These are phyloP conservation scores for Stramenopiles sp. DNA, from an alignment of 352 stramenopile species.

Conservation along the genomic window DNA sequence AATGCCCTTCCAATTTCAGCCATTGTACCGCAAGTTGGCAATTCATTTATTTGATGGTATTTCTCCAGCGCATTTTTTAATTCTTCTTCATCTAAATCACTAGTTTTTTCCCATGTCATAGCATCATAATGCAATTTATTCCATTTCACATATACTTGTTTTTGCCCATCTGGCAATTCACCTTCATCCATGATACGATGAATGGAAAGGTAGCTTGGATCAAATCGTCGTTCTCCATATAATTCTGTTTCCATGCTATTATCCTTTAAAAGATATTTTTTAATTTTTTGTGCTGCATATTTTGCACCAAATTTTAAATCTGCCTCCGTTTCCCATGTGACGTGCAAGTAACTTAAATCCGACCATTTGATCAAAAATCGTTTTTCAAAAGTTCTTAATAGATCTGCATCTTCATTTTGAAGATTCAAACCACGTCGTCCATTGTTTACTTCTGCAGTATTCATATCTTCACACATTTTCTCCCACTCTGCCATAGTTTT, in stretches of 20 bases:
- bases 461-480: conserved; percentile 42
- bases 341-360: conserved; percentile 76
- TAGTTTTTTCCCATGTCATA: conserved; percentile 89
- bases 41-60: conserved; percentile 50
- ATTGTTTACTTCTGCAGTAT: conserved; percentile 43
- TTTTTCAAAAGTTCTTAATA: neutral
- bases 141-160: conserved; percentile 88
- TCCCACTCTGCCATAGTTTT: conserved; percentile 29
- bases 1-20: neutral
- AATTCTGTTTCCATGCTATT: neutral
- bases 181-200: neutral
- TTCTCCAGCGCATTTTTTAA: neutral
- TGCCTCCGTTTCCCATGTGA: conserved; percentile 74
- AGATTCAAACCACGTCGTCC: conserved; percentile 18
- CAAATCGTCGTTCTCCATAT: neutral
- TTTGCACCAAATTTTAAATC: neutral
- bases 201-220: neutral
- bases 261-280: neutral
- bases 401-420: conserved; percentile 11
- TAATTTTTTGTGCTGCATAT: neutral
- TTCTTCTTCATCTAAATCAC: conserved; percentile 69
- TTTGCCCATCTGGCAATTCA: neutral
- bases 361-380: conserved; percentile 69
- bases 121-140: conserved; percentile 86
- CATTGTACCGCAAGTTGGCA: conserved; percentile 38